Evolutionary conservation across 306 rosid species (phyloP), one percentile per base, ranked within the genome.

Genomic region (Clitoria ternatea): DNA sequence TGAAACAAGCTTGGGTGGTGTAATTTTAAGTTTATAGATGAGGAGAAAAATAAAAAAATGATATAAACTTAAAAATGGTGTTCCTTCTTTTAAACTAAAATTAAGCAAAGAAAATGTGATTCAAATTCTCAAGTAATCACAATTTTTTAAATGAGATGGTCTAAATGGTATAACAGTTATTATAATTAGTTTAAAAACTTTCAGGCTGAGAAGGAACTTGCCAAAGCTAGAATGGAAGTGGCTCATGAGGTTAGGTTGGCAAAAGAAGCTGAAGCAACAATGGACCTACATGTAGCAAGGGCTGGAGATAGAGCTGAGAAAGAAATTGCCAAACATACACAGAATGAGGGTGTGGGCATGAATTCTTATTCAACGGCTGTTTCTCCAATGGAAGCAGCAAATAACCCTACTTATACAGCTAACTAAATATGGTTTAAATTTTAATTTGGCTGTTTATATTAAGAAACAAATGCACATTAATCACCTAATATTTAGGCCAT

Each of bases 191-290:
- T n/a, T n/a, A n/a, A n/a, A n/a, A n/a, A n/a, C n/a, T 12, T 68
- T 23, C 55, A 89, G 97, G 87, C 76, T 0, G 93, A 80, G 84
- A 91, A 89, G 65, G 88, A 87, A 2, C 22, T 87, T 9, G 92
- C 96, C 0, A 82, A 85, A 69, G 87, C 91, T 0, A 84, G 91
- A 63, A 56, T 68, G 70, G 89, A 83, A 0, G 72, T 87, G 52
- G 98, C 98, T 39, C 90, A 72, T 5, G 95, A 92, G 77, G 80
- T 89, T 24, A 87, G 94, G 54, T 18, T 87, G 80, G 97, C 96
- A 30, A 89, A 79, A 77, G 90, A 89, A 73, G 94, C 90, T 0
- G 96, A 92, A 67, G 97, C 92, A 22, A 64, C 49, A 23, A 87
- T 83, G 96, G 83, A 73, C 10, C 2, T 84, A 14, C 96, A 91